Evolutionary conservation across 768 basidiomycete species (phyloP), one percentile per base, ranked within the genome.

Genomic region (Mycena leptocephala): DNA sequence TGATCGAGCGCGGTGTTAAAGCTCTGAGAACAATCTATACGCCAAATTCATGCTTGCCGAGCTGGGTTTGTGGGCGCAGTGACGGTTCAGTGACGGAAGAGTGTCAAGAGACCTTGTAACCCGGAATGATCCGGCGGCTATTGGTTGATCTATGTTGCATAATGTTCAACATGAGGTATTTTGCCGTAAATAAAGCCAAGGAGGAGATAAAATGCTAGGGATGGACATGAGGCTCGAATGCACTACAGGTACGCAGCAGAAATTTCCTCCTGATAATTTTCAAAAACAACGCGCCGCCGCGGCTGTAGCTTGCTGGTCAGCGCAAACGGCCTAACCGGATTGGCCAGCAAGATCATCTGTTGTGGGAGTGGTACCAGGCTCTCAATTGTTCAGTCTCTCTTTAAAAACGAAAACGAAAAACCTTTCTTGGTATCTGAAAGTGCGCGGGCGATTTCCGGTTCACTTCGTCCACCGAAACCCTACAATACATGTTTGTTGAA

Each of bases 251-350:
- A 72, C 20, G 51, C 56, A 6, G 64, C 64, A 26, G 3, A 4
- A 35, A 66, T 73, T 14, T 72, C 62, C 4, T 64, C 51, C 8
- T 59, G 16, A 48, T 65, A 58, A 28, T 65, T 8, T 26, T 65
- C 64, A 11, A 33, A 59, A 26, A 66, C 53, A 32, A 39, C 56
- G 14, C 33, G 61, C 20, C 64, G 39, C 24, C 72, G 30, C 16
- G 72, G 64, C 28, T 73, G 64, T 33, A 65, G 14, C 24, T 66
- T 73, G 72, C 72, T 65, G 16, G 63, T 73, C 41, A 73, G 37
- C 11, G 61, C 61, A 32, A 72, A 72, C 11, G 70, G 70, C 24
- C 26, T 72, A 13, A 13, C 1, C 20, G 37, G 51, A 56, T 72
- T 62, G 4, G 62, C 61, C 7, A 72, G 28, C 10, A 69, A 20